Conservation (phyloP, 345 rosid genomes). For the Toxicodendron radicans region DNA sequence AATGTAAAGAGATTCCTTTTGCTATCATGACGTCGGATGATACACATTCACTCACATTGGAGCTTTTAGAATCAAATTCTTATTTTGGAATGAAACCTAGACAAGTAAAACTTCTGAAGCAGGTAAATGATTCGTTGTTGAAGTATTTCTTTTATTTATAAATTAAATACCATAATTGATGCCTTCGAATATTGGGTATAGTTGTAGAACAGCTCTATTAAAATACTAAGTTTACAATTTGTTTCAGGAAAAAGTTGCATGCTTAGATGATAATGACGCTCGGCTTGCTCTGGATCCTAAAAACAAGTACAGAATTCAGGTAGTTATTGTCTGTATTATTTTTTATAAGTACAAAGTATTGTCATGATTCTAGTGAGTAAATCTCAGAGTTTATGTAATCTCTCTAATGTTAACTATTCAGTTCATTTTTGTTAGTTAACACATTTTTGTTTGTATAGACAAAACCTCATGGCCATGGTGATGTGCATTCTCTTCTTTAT, state of each 20-base stretch:
- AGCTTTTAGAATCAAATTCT: constrained; percentile 68
- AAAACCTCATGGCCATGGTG: constrained; percentile 99
- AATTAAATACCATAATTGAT: not conserved
- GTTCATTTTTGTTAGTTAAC: constrained; percentile 12
- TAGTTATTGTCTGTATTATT: constrained; percentile 20
- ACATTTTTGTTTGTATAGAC: constrained; percentile 52
- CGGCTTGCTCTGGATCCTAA: constrained; percentile 78
- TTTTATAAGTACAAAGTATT: not conserved
- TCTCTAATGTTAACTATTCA: not conserved
- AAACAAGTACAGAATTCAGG: constrained; percentile 88
- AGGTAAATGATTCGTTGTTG: constrained; percentile 45
- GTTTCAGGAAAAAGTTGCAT: constrained; percentile 94
- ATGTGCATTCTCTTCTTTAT: constrained; percentile 89
- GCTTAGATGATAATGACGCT: constrained; percentile 93
- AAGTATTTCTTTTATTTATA: not conserved
- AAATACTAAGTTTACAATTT: constrained; percentile 8
- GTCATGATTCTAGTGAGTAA: not conserved
- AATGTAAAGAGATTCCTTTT: constrained; percentile 67
- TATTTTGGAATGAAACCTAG: constrained; percentile 89
- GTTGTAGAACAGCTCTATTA: not conserved
- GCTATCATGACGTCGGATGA: constrained; percentile 97
- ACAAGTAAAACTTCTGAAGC: constrained; percentile 89
- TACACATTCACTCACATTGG: constrained; percentile 68
- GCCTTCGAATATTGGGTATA: not conserved
- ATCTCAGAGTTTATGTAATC: constrained; percentile 1